phyloP scores from a whole-genome alignment of 148 eudicot species.

The Fallopia convolvulus region DNA sequence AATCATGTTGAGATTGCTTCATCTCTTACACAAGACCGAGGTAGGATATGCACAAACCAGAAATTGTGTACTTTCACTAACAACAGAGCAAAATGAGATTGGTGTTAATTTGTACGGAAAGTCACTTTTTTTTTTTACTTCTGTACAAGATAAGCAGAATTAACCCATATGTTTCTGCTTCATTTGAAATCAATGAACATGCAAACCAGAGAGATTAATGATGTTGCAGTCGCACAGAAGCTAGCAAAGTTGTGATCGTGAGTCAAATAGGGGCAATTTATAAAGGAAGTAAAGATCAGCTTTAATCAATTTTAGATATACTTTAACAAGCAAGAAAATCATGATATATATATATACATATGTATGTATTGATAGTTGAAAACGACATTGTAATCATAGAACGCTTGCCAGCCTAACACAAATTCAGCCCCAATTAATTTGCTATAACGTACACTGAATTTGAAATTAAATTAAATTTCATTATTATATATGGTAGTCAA shows the following conservation, averaged over 20 bases:
- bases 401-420: not conserved
- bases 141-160: not conserved
- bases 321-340: not conserved
- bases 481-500: not conserved
- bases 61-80: not conserved
- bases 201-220: not conserved
- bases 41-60: not conserved
- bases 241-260: not conserved
- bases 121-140: not conserved
- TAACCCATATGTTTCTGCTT: not conserved
- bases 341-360: no score
- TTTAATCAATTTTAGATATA: no score
- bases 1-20: not conserved
- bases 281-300: not conserved
- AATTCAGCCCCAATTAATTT: not conserved
- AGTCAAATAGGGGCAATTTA: not conserved
- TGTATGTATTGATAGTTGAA: not conserved
- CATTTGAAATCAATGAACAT: not conserved
- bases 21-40: not conserved
- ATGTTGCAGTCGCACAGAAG: not conserved
- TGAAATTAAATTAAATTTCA: not conserved
- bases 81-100: not conserved
- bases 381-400: not conserved
- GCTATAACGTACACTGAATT: not conserved
- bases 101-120: not conserved